Base-by-base conservation (phyloP, 2,329 filamentous ascomycete genomes). In the Mycosphaerella sp. region DNA sequence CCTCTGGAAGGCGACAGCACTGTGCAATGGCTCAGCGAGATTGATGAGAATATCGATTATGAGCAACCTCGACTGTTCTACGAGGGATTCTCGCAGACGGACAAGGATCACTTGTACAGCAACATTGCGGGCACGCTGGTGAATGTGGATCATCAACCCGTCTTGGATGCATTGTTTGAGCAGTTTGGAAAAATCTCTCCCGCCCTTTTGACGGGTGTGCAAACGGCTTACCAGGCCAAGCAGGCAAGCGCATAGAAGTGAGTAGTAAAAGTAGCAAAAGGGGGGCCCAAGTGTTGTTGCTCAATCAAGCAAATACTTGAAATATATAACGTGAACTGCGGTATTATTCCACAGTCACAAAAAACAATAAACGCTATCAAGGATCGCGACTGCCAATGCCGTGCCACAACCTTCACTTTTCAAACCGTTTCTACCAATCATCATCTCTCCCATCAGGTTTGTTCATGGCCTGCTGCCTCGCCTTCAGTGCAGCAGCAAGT, bases 401-500 rank as follows among this genome's bases (percentile, higher is more conserved):
- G 26, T n/a, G 12, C 34, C 34, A 38, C 4, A n/a, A 38, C 34
- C 12, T 8, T 38, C 34, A 38, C 6, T n/a, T 7, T n/a, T 38
- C 34, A 38, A 38, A n/a, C 8, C 2, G 34, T 11, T 38, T n/a
- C 48, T 55, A 71, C 68, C 69, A 72, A 45, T 72, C 70, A 51
- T 75, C 72, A 31, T 72, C 68, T 6, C 70, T 66, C 6, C 68
- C 67, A 58, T 67, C 67, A 36, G 43, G 29, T 41, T 68, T 67
- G 51, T 73, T 70, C 75, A 78, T 77, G 36, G 76, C 76, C 52
- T 75, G 74, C 62, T 76, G 74, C 56, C 76, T 66, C 56, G 73
- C 72, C 58, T 75, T 72, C 63, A 78, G 60, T 23, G 76, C 76
- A 64, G 78, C 76, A 7, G 76, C 76, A 54, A 78, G 59, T 0